phyloP scores from a whole-genome alignment of 192 early-diverging fungal species.

The Pilaira anomala region DNA sequence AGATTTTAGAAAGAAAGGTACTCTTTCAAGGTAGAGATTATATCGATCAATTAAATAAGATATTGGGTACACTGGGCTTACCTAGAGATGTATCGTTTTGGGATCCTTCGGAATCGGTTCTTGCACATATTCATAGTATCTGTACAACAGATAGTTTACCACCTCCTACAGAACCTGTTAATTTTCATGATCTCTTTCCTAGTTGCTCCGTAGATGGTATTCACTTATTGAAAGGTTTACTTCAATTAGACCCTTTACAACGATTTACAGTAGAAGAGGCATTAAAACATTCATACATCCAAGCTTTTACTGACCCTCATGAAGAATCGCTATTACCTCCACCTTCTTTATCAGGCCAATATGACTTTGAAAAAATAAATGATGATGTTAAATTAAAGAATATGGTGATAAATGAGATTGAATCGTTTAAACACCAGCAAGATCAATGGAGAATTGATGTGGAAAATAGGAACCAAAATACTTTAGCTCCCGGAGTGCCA shows the following conservation, averaged over 20 bases:
- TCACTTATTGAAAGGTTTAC: slow-evolving; percentile 82
- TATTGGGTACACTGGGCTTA: slow-evolving; percentile 82
- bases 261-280: slow-evolving; percentile 92
- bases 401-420: slow-evolving; percentile 21
- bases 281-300: slow-evolving; percentile 88
- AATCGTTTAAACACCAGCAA: slow-evolving; percentile 18
- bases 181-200: slow-evolving; percentile 26
- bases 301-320: slow-evolving; percentile 42
- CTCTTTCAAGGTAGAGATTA: slow-evolving; percentile 90
- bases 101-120: slow-evolving; percentile 24
- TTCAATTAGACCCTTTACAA: slow-evolving; percentile 82
- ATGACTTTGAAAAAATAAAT: too few relatives aligned
- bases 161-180: slow-evolving; percentile 22
- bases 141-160: slow-evolving; percentile 49
- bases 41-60: slow-evolving; percentile 91
- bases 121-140: slow-evolving; percentile 30
- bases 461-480: not conserved
- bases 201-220: slow-evolving; percentile 41
- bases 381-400: slow-evolving; percentile 21
- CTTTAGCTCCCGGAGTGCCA: slow-evolving; percentile 7
- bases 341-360: not conserved
- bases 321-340: slow-evolving; percentile 29
- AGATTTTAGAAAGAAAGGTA: slow-evolving; percentile 75
- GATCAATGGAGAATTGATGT: slow-evolving; percentile 23
- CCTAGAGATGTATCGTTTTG: slow-evolving; percentile 60